A percentile compares a stretch with the other conserved stretches of the same genome.
phyloP scores from a whole-genome alignment of 108 stramenopile species.

The Pseudonitzschia delicatissima region DNA sequence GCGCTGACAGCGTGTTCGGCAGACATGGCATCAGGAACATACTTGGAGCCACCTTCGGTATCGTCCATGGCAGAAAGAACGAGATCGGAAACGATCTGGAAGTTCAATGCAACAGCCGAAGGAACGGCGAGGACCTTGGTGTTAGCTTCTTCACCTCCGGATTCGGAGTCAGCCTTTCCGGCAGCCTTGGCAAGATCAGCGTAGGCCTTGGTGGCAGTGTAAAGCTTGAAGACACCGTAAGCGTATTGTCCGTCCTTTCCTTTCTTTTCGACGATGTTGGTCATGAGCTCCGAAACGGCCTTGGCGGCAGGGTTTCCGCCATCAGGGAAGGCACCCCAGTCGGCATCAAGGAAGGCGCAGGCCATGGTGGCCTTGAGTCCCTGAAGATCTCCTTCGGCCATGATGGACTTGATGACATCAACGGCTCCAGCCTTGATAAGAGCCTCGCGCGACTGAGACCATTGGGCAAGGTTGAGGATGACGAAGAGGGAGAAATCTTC shows the following conservation, averaged over 20 bases:
- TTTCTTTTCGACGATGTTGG: conserved; percentile 88
- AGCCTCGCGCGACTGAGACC: conserved; percentile 76
- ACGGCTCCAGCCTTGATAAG: conserved; percentile 81
- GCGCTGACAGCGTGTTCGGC: conserved; percentile 82
- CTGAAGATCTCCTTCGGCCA: conserved; percentile 87
- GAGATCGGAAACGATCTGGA: conserved; percentile 86
- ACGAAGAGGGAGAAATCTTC: conserved; percentile 90
- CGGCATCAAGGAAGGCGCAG: conserved; percentile 81
- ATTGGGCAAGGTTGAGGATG: conserved; percentile 86
- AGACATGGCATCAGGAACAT: conserved; percentile 86
- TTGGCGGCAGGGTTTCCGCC: conserved; percentile 81
- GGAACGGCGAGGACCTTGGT: conserved; percentile 86
- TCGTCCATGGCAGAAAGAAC: conserved; percentile 88
- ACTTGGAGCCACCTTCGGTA: conserved; percentile 88
- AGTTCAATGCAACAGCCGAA: conserved; percentile 75
- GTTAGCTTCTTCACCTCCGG: conserved; percentile 47
- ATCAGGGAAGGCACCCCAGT: conserved; percentile 81
- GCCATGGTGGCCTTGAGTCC: conserved; percentile 93
- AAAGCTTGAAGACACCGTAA: conserved; percentile 91
- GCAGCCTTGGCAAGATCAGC: conserved; percentile 75
- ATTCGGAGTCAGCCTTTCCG: conserved; percentile 46
- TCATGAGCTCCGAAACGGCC: conserved; percentile 87
- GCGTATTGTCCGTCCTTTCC: conserved; percentile 92
- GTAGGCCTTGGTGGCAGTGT: conserved; percentile 89
- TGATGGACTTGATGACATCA: conserved; percentile 88